Conservation (phyloP, 2,329 filamentous ascomycete species). For the Calonectria leucothoes region DNA sequence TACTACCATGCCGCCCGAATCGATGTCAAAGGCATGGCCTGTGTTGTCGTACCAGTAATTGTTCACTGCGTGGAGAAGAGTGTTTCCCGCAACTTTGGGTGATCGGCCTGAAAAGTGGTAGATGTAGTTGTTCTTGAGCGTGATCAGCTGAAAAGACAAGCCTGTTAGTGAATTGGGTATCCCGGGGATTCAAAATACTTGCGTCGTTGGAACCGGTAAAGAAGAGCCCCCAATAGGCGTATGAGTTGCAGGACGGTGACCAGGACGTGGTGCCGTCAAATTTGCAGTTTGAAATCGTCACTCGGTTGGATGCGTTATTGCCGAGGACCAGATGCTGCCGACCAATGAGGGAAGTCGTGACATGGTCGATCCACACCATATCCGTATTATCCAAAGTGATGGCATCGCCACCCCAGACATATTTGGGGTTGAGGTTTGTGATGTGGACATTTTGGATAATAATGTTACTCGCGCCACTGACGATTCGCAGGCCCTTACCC, state of each 20-base stretch:
- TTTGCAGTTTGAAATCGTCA: constrained; percentile 69
- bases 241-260: constrained; percentile 66
- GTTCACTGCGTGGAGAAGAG: constrained; percentile 67
- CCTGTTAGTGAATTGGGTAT: not conserved
- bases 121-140: constrained; percentile 69
- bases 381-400: constrained; percentile 61
- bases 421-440: constrained; percentile 65
- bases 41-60: constrained; percentile 67
- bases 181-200: not conserved
- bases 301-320: constrained; percentile 59
- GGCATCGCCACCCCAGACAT: constrained; percentile 69
- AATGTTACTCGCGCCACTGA: constrained; percentile 60
- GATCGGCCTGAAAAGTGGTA: constrained; percentile 66
- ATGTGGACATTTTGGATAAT: constrained; percentile 69
- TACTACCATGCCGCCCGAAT: constrained; percentile 55
- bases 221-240: constrained; percentile 69
- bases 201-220: constrained; percentile 64
- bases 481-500: constrained; percentile 64
- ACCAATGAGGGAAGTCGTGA: constrained; percentile 65
- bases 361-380: constrained; percentile 61
- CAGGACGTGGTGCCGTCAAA: constrained; percentile 64
- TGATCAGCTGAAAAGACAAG: constrained; percentile 50
- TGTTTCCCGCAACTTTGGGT: constrained; percentile 66
- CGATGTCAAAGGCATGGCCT: constrained; percentile 66
- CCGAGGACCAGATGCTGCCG: constrained; percentile 70